Conservation (phyloP, 805 yeast genomes). For the Candida montana region DNA sequence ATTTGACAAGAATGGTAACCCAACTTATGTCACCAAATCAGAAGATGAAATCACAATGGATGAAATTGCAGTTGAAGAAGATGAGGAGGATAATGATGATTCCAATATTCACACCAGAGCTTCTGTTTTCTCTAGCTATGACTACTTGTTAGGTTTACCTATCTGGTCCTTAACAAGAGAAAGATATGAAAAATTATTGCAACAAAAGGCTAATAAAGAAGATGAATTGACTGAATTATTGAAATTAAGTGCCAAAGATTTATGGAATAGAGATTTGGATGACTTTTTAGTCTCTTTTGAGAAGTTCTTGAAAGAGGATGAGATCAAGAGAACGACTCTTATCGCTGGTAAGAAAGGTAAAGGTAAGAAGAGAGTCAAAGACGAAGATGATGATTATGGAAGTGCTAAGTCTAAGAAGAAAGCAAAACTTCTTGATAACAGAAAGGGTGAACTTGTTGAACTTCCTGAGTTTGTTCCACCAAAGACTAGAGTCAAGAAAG, state of each 20-base stretch:
- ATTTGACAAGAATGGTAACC: slow-evolving; percentile 65
- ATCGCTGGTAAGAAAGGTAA: slow-evolving; percentile 41
- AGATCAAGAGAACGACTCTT: slow-evolving; percentile 47
- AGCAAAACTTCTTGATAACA: slow-evolving; percentile 14
- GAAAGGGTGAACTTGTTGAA: slow-evolving; percentile 21
- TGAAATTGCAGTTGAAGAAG: slow-evolving; percentile 36
- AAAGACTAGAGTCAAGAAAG: slow-evolving; percentile 20
- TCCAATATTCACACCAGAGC: slow-evolving; percentile 37
- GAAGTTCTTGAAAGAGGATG: slow-evolving; percentile 61
- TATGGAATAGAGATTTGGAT: slow-evolving; percentile 84
- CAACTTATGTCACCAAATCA: slow-evolving; percentile 37
- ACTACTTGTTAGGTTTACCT: slow-evolving; percentile 86
- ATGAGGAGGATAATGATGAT: slow-evolving; percentile 33
- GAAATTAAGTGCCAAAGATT: slow-evolving; percentile 51
- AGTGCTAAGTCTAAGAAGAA: slow-evolving; percentile 14
- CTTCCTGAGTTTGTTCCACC: slow-evolving; percentile 24
- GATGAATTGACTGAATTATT: slow-evolving; percentile 62
- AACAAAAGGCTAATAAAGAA: slow-evolving; percentile 69
- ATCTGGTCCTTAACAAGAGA: slow-evolving; percentile 92
- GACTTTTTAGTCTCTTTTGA: slow-evolving; percentile 64
- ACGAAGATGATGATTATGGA: slow-evolving; percentile 20
- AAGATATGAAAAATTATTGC: slow-evolving; percentile 73
- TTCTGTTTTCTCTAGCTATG: slow-evolving; percentile 62
- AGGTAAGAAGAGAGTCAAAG: slow-evolving; percentile 29
- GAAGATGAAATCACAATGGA: slow-evolving; percentile 28